A percentile compares a stretch with the other conserved stretches of the same genome.
These are phyloP conservation scores for Podospora anserina DNA, from an alignment of 495 filamentous ascomycete species.

Conservation along the genomic window DNA sequence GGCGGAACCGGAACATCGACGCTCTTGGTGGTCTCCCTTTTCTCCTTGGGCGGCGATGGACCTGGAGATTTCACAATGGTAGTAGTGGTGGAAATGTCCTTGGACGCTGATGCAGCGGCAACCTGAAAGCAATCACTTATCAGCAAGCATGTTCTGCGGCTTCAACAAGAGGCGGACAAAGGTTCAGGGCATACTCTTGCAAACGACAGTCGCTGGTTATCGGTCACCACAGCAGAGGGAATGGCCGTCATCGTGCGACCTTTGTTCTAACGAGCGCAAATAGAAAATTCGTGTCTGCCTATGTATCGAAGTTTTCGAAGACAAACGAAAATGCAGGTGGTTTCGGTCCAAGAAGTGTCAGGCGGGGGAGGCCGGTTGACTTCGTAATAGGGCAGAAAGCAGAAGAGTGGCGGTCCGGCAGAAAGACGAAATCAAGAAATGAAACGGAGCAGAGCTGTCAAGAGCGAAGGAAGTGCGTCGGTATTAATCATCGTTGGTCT, in stretches of 20 bases:
- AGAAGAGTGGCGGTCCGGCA: constrained; percentile 13
- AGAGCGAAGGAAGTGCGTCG: constrained; percentile 44
- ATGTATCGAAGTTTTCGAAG: neutral
- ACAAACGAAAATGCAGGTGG: neutral
- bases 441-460: constrained; percentile 48
- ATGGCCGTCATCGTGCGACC: constrained; percentile 29
- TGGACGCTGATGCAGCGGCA: constrained; percentile 54
- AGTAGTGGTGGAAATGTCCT: constrained; percentile 38
- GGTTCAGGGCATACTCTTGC: constrained; percentile 51
- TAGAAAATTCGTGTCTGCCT: neutral
- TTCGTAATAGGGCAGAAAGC: constrained; percentile 10
- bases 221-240: constrained; percentile 43
- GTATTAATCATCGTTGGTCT: constrained; percentile 46
- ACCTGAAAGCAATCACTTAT: constrained; percentile 13
- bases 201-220: constrained; percentile 50
- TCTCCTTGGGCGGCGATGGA: constrained; percentile 14
- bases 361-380: constrained; percentile 9
- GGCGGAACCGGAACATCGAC: constrained; percentile 16
- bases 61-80: constrained; percentile 28
- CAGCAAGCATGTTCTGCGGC: neutral
- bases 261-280: neutral
- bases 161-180: neutral
- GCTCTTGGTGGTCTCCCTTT: constrained; percentile 6
- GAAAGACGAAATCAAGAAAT: constrained; percentile 42
- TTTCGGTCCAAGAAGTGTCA: constrained; percentile 9